Evolutionary conservation across 352 stramenopile species (phyloP).

Genomic region (Phytopythium chamaehyphon): DNA sequence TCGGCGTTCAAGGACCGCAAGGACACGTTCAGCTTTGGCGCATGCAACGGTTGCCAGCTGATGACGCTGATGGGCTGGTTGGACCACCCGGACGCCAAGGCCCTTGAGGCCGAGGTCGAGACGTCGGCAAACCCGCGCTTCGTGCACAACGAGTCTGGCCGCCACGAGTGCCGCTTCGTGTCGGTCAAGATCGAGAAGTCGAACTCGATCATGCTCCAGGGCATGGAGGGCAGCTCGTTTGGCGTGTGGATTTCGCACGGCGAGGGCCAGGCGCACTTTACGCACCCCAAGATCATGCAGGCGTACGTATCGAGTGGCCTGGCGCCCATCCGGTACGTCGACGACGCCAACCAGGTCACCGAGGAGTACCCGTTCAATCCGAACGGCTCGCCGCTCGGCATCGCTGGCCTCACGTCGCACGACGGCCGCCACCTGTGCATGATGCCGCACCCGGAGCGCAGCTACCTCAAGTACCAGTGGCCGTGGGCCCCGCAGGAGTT

Average conservation of each 20-base stretch:
- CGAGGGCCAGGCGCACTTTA: constrained; percentile 95
- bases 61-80: constrained; percentile 99
- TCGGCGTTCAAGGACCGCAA: constrained; percentile 92
- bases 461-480: constrained; percentile 98
- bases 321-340: constrained; percentile 96
- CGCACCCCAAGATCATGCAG: constrained; percentile 88
- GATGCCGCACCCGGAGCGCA: constrained; percentile 99
- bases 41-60: constrained; percentile 99
- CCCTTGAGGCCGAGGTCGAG: constrained; percentile 51
- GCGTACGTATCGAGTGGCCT: constrained; percentile 88
- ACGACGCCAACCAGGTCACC: constrained; percentile 93
- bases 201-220: constrained; percentile 96
- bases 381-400: constrained; percentile 96
- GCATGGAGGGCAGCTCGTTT: constrained; percentile 96
- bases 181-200: constrained; percentile 95
- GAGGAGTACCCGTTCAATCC: constrained; percentile 99
- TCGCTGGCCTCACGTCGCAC: constrained; percentile 95
- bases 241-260: constrained; percentile 97
- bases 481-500: constrained; percentile 91
- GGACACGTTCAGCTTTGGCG: constrained; percentile 98
- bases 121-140: constrained; percentile 88
- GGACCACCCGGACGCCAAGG: constrained; percentile 47
- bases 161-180: constrained; percentile 97
- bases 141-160: constrained; percentile 96
- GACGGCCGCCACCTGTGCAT: constrained; percentile 98